Percentiles rank a stretch among this genome's conserved stretches.
Evolutionary conservation across 192 early-diverging fungal species (phyloP).

Genomic region (Rhizoclosmatium sp.): DNA sequence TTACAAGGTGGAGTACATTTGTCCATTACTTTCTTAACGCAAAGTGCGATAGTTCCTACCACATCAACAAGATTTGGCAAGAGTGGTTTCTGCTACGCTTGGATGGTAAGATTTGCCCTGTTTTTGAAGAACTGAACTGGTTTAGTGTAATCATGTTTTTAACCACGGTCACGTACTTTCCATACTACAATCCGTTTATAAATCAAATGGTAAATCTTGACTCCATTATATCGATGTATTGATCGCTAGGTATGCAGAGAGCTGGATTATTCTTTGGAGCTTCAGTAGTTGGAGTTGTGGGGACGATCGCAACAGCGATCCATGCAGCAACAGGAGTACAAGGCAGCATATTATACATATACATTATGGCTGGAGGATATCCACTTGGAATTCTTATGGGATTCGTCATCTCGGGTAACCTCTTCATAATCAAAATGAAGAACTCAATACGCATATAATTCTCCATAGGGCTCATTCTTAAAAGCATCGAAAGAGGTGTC

Average conservation of each 20-base stretch:
- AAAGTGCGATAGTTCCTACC: background rate
- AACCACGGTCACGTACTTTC: constrained; percentile 8
- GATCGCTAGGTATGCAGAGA: background rate
- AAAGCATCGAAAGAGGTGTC: background rate
- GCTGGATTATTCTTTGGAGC: constrained; percentile 19
- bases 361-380: background rate
- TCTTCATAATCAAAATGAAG: too few relatives aligned
- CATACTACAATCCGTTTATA: constrained; percentile 12
- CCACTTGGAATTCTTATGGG: background rate
- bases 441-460: background rate
- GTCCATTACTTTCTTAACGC: background rate
- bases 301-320: background rate
- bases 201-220: constrained; percentile 19
- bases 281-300: background rate
- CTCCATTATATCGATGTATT: background rate
- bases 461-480: background rate
- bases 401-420: background rate
- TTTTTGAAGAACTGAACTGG: background rate
- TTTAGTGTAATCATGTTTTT: background rate
- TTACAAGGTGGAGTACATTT: background rate
- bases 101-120: background rate
- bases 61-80: background rate
- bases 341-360: background rate
- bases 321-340: background rate
- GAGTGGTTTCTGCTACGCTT: background rate